Conservation (phyloP, 169 alveolate genomes). For the Plasmodium cynomolgi region DNA sequence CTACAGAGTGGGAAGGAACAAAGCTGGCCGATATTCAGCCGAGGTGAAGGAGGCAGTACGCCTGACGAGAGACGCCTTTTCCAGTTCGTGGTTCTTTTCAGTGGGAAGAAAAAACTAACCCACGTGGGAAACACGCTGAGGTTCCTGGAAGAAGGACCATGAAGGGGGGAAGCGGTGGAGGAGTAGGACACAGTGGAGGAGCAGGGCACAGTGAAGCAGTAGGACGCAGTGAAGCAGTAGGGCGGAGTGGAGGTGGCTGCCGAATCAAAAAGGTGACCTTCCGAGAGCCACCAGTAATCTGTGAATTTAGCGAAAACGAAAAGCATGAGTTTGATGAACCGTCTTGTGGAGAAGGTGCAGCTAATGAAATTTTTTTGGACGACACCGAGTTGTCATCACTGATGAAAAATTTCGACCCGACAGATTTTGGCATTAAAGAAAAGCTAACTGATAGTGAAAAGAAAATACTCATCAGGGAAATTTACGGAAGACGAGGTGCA, state of each 20-base stretch:
- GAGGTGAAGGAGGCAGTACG: not conserved
- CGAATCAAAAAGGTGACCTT: slow-evolving; percentile 39
- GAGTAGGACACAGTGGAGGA: not conserved
- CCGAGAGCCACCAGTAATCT: not conserved
- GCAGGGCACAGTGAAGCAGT: not conserved
- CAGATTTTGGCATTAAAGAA: slow-evolving; percentile 72
- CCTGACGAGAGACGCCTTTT: not conserved
- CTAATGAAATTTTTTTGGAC: not conserved
- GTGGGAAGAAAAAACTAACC: not conserved
- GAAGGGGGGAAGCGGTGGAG: not conserved
- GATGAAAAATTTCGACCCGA: slow-evolving; percentile 55
- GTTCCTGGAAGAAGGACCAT: not conserved
- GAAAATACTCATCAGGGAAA: slow-evolving; percentile 54
- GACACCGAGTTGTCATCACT: slow-evolving; percentile 21
- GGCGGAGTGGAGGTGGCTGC: not conserved
- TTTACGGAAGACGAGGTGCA: not conserved
- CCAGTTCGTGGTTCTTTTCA: not conserved
- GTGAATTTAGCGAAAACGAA: slow-evolving; percentile 18
- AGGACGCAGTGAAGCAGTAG: not conserved
- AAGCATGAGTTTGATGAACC: slow-evolving; percentile 39
- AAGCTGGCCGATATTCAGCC: not conserved
- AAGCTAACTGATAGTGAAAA: slow-evolving; percentile 73
- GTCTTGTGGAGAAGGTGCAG: not conserved
- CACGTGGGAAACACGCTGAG: not conserved
- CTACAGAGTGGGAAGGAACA: not conserved